A percentile compares a stretch with the other conserved stretches of the same genome.
phyloP scores from a whole-genome alignment of 73 alveolate genomes.

The Uronychia binucleata region DNA sequence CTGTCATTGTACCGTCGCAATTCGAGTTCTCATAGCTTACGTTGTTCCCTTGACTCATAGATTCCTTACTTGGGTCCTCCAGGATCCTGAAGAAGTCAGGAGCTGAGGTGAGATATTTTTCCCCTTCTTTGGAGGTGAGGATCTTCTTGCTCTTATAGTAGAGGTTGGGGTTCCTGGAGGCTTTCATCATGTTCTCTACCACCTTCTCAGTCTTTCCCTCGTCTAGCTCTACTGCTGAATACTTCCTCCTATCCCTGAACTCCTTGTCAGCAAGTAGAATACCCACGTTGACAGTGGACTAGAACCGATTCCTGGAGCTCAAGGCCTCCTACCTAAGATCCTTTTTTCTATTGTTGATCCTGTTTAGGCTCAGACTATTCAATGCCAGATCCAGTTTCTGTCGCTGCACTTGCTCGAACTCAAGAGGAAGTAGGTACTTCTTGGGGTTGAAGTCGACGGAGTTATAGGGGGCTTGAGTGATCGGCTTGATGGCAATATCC shows the following conservation, averaged over 20 bases:
- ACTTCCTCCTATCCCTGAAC: not conserved
- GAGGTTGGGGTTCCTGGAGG: not conserved
- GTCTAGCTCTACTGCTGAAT: not conserved
- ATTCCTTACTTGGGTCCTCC: not conserved
- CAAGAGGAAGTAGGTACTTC: not conserved
- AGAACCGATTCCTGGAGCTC: not conserved
- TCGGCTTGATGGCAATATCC: not conserved
- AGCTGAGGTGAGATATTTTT: not conserved
- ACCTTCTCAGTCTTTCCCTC: not conserved
- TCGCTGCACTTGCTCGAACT: not conserved
- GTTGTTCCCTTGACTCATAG: not conserved
- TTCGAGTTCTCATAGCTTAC: not conserved
- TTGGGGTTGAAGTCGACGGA: not conserved
- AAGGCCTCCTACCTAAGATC: not conserved
- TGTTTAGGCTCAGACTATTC: not conserved
- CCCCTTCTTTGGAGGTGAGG: slow-evolving; percentile 1
- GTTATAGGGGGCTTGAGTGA: not conserved
- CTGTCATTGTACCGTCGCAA: not conserved
- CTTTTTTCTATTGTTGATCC: not conserved
- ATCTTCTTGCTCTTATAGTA: not conserved
- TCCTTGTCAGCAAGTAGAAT: not conserved
- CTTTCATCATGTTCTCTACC: not conserved
- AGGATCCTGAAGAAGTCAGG: not conserved
- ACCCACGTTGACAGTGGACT: not conserved
- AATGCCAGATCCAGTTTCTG: not conserved